Evolutionary conservation across 2,329 filamentous ascomycete species (phyloP).

Genomic region (Lizonia empirigonia): DNA sequence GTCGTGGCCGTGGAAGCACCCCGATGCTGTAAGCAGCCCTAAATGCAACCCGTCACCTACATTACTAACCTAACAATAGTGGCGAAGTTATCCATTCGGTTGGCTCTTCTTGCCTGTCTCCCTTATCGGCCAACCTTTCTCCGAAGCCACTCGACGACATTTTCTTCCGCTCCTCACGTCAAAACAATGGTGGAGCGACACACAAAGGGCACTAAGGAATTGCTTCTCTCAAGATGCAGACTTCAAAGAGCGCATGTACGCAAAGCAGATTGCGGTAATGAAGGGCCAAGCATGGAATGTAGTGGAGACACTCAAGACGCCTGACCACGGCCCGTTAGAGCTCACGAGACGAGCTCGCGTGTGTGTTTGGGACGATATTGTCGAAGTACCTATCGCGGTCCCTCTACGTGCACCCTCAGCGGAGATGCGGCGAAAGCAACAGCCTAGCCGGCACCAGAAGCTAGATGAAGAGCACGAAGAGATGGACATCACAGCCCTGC

Average conservation of each 20-base stretch:
- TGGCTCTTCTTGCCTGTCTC: constrained; percentile 98
- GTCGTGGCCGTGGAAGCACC: constrained; percentile 99
- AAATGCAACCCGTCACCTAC: neutral
- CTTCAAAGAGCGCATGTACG: constrained; percentile 99
- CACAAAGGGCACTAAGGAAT: constrained; percentile 80
- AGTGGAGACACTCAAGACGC: constrained; percentile 91
- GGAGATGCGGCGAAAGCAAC: constrained; percentile 76
- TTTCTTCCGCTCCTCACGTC: constrained; percentile 96
- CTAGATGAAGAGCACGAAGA: constrained; percentile 71
- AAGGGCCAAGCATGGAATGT: constrained; percentile 99
- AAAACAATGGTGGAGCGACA: constrained; percentile 96
- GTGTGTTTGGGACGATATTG: constrained; percentile 96
- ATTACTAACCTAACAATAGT: constrained; percentile 51
- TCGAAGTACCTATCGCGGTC: constrained; percentile 93
- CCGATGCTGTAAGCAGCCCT: constrained; percentile 71
- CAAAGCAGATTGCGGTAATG: constrained; percentile 97
- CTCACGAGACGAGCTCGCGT: constrained; percentile 88
- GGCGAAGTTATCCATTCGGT: constrained; percentile 91
- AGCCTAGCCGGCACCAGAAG: constrained; percentile 37
- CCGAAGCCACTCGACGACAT: constrained; percentile 88
- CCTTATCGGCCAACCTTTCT: constrained; percentile 94
- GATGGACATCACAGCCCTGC: constrained; percentile 82
- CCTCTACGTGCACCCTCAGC: constrained; percentile 83
- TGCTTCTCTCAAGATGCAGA: constrained; percentile 93
- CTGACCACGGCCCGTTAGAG: constrained; percentile 91